Base-by-base conservation (phyloP, 139 green algal genomes). In the Chlorella sp. region DNA sequence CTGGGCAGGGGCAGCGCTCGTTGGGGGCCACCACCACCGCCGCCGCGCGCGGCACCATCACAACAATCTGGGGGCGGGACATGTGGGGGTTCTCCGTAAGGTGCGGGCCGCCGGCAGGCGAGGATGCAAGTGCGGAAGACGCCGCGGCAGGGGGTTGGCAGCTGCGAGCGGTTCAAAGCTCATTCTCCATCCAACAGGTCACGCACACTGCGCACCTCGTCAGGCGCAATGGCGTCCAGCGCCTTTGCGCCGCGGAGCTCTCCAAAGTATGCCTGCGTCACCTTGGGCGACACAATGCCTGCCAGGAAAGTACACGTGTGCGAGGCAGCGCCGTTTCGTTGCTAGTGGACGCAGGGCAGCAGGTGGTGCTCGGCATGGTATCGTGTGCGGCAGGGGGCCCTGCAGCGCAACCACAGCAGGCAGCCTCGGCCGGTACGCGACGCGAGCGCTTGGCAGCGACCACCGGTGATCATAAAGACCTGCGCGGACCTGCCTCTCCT, bases 21-120 rank as follows among this genome's bases (percentile, higher is more conserved):
- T 90, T 90, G 34, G 94, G 94, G 1, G 92, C 87, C 1, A 97
- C 85, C 11, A 90, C 86, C 24, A 97, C 72, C 0, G 91, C 92
- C 0, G 86, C 84, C 3, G 34, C 79, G 2, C 91, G 82, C 0
- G 94, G 94, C 0, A 97, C 80, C 36, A 90, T 90, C 3, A 97
- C 84, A n/a, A 96, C 76, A 69, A 34, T 60, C 51, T 60, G 51
- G 13, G 24, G 51, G 9, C 51, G 16, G 51, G 46, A 7, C 7
- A 11, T 11, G 8, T 7, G 46, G 8, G 46, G 7, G 8, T 17
- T 17, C 46, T 17, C 8, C 7, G 46, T 54, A 54, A 7, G 46
- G 46, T 54, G 46, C 46, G 7, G 46, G 7, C 46, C 11, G 8
- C 7, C 9, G 58, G 24, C 22, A 17, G 14, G 22, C 24, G 14